A percentile compares a stretch with the other conserved stretches of the same genome.
Evolutionary conservation across 164 flowering plant species (phyloP).

Genomic region (Berberis thunbergii): DNA sequence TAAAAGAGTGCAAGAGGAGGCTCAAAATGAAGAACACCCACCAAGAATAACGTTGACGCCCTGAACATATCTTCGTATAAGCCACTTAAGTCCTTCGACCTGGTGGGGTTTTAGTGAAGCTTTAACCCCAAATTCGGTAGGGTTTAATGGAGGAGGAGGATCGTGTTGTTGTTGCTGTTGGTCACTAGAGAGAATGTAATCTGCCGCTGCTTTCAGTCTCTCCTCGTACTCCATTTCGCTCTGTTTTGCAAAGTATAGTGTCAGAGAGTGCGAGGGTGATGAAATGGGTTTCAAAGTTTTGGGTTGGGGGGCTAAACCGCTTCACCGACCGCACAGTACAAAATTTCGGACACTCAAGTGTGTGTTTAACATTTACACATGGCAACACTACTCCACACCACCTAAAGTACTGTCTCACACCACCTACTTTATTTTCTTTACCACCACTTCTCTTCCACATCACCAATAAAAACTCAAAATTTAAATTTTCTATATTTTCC

Average conservation of each 20-base stretch:
- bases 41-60: constrained; percentile 93
- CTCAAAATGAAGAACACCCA: constrained; percentile 10
- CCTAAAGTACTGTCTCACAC: no score
- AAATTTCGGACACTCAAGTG: no score
- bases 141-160: constrained; percentile 16
- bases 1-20: background rate
- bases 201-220: constrained; percentile 68
- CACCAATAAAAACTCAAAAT: no score
- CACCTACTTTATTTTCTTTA: no score
- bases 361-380: no score
- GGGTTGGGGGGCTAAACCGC: no score
- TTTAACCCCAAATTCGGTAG: constrained; percentile 39
- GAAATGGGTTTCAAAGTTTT: no score
- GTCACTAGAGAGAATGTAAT: constrained; percentile 38
- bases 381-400: no score
- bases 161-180: constrained; percentile 6
- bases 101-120: constrained; percentile 85
- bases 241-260: background rate
- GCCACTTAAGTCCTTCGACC: constrained; percentile 82
- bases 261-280: no score
- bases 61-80: constrained; percentile 49
- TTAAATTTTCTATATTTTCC: no score
- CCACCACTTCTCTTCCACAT: no score
- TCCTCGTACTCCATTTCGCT: constrained; percentile 48
- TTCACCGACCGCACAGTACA: no score